Evolutionary conservation across 1,284 basidiomycete species (phyloP).

Genomic region (Binderoboletus segoi): DNA sequence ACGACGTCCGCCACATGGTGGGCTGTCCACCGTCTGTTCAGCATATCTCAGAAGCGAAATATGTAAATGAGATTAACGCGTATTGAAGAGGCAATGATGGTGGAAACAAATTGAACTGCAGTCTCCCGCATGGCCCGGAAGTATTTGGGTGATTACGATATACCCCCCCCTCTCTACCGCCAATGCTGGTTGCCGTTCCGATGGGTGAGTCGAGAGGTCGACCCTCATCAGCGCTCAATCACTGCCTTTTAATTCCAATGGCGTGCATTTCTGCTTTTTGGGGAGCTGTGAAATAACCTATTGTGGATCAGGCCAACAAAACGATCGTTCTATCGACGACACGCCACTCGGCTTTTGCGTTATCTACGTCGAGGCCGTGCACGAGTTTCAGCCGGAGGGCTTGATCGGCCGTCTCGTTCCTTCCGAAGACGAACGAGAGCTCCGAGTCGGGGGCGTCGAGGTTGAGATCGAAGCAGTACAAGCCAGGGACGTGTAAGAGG

Average conservation of each 20-base stretch:
- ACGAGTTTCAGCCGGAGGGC: constrained; percentile 55
- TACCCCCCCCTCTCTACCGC: constrained; percentile 1
- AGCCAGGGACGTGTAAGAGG: constrained; percentile 49
- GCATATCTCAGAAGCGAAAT: constrained; percentile 5
- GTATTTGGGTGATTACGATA: constrained; percentile 13
- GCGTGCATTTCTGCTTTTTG: background rate
- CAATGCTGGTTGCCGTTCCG: background rate
- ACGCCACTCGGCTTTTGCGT: constrained; percentile 64
- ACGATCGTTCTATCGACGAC: constrained; percentile 52
- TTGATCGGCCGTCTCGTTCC: constrained; percentile 22
- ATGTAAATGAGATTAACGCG: background rate
- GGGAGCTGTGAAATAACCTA: background rate
- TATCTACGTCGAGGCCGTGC: constrained; percentile 59
- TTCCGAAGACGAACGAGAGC: constrained; percentile 36
- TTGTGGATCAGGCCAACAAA: constrained; percentile 37
- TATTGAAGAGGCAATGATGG: constrained; percentile 12
- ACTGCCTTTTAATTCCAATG: constrained; percentile 7
- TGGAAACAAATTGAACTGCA: constrained; percentile 2
- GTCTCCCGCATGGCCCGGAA: constrained; percentile 4
- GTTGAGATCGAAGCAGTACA: constrained; percentile 57
- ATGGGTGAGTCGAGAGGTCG: too few species aligned
- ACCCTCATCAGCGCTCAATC: background rate
- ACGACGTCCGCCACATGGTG: background rate
- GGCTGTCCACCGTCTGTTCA: too few species aligned
- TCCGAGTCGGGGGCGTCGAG: constrained; percentile 54